phyloP scores from a whole-genome alignment of 179 eudicot genomes.

The Spergularia azorica region DNA sequence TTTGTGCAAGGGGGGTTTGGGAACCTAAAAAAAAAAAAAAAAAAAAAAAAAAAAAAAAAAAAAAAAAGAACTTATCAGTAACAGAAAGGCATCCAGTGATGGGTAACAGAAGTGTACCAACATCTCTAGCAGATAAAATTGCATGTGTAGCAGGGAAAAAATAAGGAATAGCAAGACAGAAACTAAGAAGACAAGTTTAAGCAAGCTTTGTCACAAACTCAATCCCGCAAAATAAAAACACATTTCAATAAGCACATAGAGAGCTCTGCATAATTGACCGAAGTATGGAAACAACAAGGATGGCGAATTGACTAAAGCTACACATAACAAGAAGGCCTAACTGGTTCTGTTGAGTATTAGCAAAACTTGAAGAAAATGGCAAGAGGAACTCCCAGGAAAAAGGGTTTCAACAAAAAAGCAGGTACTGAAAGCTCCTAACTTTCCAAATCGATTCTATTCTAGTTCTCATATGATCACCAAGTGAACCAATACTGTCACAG shows the following conservation, averaged over 20 bases:
- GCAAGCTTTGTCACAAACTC: background rate
- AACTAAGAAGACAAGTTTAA: background rate
- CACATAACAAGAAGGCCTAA: background rate
- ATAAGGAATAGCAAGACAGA: background rate
- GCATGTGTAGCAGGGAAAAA: background rate
- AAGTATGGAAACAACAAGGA: background rate
- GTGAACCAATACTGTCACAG: too few species aligned
- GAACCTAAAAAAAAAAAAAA: slow-evolving; percentile 61
- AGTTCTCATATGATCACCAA: too few species aligned
- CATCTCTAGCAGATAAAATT: background rate
- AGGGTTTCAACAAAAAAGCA: background rate
- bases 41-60: too few species aligned
- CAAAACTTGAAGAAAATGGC: background rate
- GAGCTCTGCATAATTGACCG: background rate
- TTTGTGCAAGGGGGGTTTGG: slow-evolving; percentile 82
- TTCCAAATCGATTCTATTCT: too few species aligned
- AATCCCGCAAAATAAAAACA: background rate
- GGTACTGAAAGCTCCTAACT: background rate
- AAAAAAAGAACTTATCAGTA: background rate
- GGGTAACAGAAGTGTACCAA: background rate
- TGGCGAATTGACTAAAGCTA: background rate
- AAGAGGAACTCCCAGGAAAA: background rate
- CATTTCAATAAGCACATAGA: background rate
- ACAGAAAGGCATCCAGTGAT: background rate
- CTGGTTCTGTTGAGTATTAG: background rate